A percentile compares a stretch with the other conserved stretches of the same genome.
Conservation (phyloP, 1,284 basidiomycete species). For the Cryptococcus maquisensis region DNA sequence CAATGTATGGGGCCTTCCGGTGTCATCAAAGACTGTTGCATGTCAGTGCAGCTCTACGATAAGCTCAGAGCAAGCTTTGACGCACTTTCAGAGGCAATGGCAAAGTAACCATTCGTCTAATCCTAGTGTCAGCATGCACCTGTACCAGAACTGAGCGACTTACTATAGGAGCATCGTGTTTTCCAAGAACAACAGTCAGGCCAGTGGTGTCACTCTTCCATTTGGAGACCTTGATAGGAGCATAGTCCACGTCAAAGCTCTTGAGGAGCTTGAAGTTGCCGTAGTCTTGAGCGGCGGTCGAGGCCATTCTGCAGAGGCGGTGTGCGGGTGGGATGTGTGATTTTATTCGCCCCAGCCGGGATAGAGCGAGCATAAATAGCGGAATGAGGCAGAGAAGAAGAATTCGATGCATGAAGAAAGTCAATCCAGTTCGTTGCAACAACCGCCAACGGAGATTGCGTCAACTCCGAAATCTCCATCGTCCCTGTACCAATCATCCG, state of each 20-base stretch:
- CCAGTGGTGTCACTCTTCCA: slow-evolving; percentile 49
- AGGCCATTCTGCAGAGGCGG: slow-evolving; percentile 4
- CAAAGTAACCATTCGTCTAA: slow-evolving; percentile 89
- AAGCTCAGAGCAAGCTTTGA: slow-evolving; percentile 5
- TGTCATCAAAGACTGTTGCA: slow-evolving; percentile 78
- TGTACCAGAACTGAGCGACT: slow-evolving; percentile 6
- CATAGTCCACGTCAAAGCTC: slow-evolving; percentile 43
- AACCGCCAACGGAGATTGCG: no score
- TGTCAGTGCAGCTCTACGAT: background rate
- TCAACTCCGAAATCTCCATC: no score
- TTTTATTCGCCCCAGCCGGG: background rate
- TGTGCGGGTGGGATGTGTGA: background rate
- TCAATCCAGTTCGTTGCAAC: no score
- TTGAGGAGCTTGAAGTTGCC: slow-evolving; percentile 45
- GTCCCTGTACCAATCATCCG: no score
- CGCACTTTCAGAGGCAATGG: slow-evolving; percentile 85
- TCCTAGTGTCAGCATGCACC: slow-evolving; percentile 10
- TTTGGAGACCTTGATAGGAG: slow-evolving; percentile 45
- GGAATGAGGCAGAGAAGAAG: background rate
- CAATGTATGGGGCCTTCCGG: slow-evolving; percentile 86
- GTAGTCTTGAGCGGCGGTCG: slow-evolving; percentile 19
- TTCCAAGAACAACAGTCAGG: slow-evolving; percentile 52
- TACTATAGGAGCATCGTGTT: slow-evolving; percentile 59
- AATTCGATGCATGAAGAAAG: no score
- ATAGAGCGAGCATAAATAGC: background rate